Percentiles rank a stretch among this genome's conserved stretches.
Conservation (phyloP, 169 alveolate genomes). For the Plasmodium relictum region DNA sequence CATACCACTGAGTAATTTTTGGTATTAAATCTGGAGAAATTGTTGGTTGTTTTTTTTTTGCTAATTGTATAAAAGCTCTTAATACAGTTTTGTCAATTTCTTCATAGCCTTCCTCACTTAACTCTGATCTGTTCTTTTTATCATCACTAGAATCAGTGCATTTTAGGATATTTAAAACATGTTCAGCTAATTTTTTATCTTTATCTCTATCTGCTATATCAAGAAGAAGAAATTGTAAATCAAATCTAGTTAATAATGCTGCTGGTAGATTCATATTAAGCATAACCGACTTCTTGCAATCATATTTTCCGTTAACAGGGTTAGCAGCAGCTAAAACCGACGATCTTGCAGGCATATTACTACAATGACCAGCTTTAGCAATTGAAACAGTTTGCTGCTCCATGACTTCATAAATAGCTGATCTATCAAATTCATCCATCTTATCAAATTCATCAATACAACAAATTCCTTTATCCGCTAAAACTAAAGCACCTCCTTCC, state of each 20-base stretch:
- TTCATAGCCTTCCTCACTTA: conserved; percentile 66
- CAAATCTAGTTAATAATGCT: conserved; percentile 97
- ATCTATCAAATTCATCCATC: conserved; percentile 97
- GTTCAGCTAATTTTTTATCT: conserved; percentile 94
- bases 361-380: conserved; percentile 97
- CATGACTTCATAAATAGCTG: conserved; percentile 98
- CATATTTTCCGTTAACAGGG: conserved; percentile 97
- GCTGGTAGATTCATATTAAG: conserved; percentile 98
- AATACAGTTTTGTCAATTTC: conserved; percentile 87
- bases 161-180: conserved; percentile 93
- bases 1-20: conserved; percentile 85
- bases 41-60: conserved; percentile 89
- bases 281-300: conserved; percentile 91
- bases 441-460: conserved; percentile 99
- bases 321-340: conserved; percentile 98
- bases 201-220: conserved; percentile 91
- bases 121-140: conserved; percentile 52
- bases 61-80: conserved; percentile 92
- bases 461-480: conserved; percentile 98
- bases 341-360: conserved; percentile 85
- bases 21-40: conserved; percentile 81
- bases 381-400: conserved; percentile 98
- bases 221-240: conserved; percentile 91
- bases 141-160: conserved; percentile 83
- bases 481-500: conserved; percentile 99